phyloP scores from a whole-genome alignment of 2,329 filamentous ascomycete genomes.

The Bipolaris cookei region DNA sequence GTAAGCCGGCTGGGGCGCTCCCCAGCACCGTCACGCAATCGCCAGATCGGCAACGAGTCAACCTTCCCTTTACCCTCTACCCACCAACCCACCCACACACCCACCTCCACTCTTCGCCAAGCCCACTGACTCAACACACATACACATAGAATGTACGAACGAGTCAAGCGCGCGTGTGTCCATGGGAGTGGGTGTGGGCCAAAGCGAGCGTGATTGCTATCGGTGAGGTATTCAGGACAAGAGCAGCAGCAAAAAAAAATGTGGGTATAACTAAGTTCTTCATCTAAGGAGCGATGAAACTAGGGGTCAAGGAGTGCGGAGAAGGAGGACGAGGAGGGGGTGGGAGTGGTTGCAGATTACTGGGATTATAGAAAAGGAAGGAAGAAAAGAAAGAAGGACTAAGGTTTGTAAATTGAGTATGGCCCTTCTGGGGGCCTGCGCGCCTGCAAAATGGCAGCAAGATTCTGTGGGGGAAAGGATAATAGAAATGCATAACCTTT shows the following conservation, averaged over 20 bases:
- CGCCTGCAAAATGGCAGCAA: background rate
- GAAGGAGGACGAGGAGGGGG: background rate
- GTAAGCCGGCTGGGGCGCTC: background rate
- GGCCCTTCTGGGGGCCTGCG: too few species aligned
- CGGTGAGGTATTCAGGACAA: background rate
- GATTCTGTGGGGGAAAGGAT: background rate
- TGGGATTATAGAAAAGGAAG: background rate
- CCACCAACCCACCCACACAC: too few species aligned
- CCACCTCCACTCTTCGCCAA: too few species aligned
- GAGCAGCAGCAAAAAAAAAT: too few species aligned
- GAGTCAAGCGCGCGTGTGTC: too few species aligned
- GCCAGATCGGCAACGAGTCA: slow-evolving; percentile 3
- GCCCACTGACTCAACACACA: too few species aligned
- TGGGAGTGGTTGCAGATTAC: background rate
- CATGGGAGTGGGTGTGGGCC: background rate
- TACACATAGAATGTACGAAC: background rate
- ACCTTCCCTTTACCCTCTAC: too few species aligned
- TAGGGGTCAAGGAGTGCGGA: slow-evolving; percentile 7
- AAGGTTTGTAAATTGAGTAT: background rate
- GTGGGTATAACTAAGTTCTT: background rate
- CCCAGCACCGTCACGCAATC: background rate
- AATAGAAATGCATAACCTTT: background rate
- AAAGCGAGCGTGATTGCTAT: background rate
- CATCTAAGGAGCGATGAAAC: slow-evolving; percentile 4
- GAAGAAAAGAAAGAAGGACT: too few species aligned